Evolutionary conservation across 2,329 filamentous ascomycete genomes (phyloP).

Genomic region (Paraphaeosphaeria minitans): DNA sequence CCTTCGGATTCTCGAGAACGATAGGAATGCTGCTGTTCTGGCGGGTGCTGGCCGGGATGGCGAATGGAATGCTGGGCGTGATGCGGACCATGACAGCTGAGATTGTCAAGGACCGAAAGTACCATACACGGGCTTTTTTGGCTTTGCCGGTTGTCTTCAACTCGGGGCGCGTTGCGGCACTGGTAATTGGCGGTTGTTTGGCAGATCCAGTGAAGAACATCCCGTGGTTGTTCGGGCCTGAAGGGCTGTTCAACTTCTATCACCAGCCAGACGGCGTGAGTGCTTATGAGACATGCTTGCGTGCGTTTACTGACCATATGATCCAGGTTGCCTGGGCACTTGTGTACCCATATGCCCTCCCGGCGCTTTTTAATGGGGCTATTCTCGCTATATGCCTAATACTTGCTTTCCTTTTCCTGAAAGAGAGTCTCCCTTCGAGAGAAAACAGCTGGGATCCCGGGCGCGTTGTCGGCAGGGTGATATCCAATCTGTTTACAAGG

Average conservation of each 20-base stretch:
- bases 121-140: conserved; percentile 58
- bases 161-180: conserved; percentile 51
- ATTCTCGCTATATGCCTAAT: conserved; percentile 62
- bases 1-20: conserved; percentile 68
- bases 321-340: conserved; percentile 58
- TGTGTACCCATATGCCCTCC: conserved; percentile 70
- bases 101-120: conserved; percentile 70
- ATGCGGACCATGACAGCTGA: conserved; percentile 76
- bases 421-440: conserved; percentile 56
- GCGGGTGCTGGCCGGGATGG: conserved; percentile 66
- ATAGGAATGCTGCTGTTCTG: conserved; percentile 69
- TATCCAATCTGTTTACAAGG: conserved; percentile 35
- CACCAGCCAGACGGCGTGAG: conserved; percentile 62
- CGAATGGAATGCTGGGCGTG: conserved; percentile 74
- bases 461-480: conserved; percentile 37
- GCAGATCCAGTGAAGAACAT: conserved; percentile 67
- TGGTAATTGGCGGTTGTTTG: conserved; percentile 62
- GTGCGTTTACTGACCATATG: not conserved
- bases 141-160: conserved; percentile 70
- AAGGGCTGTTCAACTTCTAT: conserved; percentile 64
- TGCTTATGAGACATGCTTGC: not conserved
- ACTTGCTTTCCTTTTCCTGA: conserved; percentile 65
- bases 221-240: conserved; percentile 65
- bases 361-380: conserved; percentile 67
- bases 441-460: conserved; percentile 44